Base-by-base conservation (phyloP, 2,329 filamentous ascomycete genomes). In the Drechslera avenae region DNA sequence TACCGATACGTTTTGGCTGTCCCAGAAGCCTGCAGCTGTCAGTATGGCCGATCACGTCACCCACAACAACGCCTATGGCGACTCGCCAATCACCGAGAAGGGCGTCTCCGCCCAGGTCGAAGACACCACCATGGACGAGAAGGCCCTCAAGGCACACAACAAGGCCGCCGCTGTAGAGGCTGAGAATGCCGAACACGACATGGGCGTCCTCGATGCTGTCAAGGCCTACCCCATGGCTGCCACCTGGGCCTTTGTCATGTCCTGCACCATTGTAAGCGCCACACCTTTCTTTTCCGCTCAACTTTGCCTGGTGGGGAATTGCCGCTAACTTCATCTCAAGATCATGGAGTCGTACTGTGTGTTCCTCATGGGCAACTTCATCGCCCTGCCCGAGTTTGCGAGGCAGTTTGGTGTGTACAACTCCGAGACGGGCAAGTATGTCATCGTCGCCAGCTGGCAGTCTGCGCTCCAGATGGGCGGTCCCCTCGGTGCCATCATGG, bases 261-360 rank as follows among this genome's bases (percentile, higher is more conserved):
- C 78, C 39, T 82, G 67, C 73, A 82, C 78, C 17, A 83, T 83
- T 72, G 81, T 83, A 31, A 66, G 68, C 47, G 12, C 34, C 39
- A 46, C 21, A 31, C 37, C 30, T 50, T 10, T 28, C 21, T 43
- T 66, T 40, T 59, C 57, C 43, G 16, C 7, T 14, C 54, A 19
- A 40, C 65, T 37, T 53, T 57, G 5, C 54, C 10, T 4, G 19
- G 26, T 39, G 34, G 35, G 42, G 36, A 48, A 45, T 30, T 13
- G 7, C 31, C 23, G 44, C 58, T 66, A 60, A 67, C 34, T 26
- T 16, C 8, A 37, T 52, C 0, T 35, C 39, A 64, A 86, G 83
- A 83, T 85, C 60, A 86, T 86, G 84, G 84, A 86, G 67, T 81
- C 83, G 4, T 86, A 84, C 76, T 78, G 78, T 67, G 80, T 86